These are phyloP conservation scores for Boletellus ananas DNA, from an alignment of 768 basidiomycete genomes.

Conservation along the genomic window DNA sequence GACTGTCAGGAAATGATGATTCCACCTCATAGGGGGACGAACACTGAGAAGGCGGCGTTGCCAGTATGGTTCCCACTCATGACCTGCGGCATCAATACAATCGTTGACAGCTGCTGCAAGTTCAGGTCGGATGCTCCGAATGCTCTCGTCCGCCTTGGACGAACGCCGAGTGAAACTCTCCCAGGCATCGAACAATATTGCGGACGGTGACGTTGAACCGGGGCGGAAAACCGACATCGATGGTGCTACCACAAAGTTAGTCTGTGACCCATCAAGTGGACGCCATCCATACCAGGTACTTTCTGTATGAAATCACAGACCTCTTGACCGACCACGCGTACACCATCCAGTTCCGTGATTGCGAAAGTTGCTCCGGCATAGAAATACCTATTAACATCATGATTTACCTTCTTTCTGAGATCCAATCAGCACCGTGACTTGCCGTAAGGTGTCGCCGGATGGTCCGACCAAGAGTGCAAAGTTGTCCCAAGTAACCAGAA, in stretches of 20 bases:
- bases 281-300: constrained; percentile 66
- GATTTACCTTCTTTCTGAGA: constrained; percentile 7
- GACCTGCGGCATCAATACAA: constrained; percentile 90
- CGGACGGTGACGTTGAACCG: constrained; percentile 87
- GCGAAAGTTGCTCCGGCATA: constrained; percentile 75
- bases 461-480: constrained; percentile 87
- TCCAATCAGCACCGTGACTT: constrained; percentile 27
- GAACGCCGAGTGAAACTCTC: constrained; percentile 80
- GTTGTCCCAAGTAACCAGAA: constrained; percentile 79
- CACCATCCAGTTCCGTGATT: constrained; percentile 85
- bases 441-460: constrained; percentile 83
- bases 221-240: constrained; percentile 84
- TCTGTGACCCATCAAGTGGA: background rate
- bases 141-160: constrained; percentile 90
- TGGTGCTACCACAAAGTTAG: constrained; percentile 48
- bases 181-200: constrained; percentile 91
- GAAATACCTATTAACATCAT: constrained; percentile 54
- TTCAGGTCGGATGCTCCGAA: constrained; percentile 83
- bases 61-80: constrained; percentile 89
- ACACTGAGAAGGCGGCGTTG: constrained; percentile 84
- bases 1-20: background rate
- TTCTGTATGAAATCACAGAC: constrained; percentile 89
- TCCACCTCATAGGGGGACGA: background rate
- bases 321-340: constrained; percentile 77
- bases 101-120: constrained; percentile 84